Evolutionary conservation across 345 rosid species (phyloP), one percentile per base, ranked within the genome.

Genomic region (Clausena lansium): DNA sequence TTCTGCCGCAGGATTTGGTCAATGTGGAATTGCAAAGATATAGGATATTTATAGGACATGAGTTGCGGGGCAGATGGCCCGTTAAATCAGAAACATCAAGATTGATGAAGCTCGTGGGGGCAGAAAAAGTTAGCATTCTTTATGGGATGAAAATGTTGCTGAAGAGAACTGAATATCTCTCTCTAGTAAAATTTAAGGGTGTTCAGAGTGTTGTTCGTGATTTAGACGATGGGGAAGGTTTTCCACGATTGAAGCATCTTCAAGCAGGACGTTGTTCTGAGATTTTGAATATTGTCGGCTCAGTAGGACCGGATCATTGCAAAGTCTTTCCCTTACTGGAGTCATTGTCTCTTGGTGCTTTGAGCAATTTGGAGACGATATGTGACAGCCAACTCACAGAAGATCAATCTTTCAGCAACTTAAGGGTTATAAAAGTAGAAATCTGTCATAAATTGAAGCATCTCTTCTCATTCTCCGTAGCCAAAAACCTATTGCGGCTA

Each of bases 261-360:
- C 0, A 0, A 1, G 11, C 8, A 38, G 0, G 1, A 8, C 0
- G 0, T 0, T 38, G 41, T 38, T 2, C 3, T 38, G 41, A 38
- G 41, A 38, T 38, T 9, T 8, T 38, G 0, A 10, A 38, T 9
- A 8, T 38, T 9, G 41, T 38, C 11, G 41, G 11, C 8, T 1
- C 41, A 38, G 41, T 38, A 1, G 9, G 41, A 38, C 11, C 13
- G 47, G 11, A 1, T 8, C 10, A 1, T 8, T 0, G 41, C 0
- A 9, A 0, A 38, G 2, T 38, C 41, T 38, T 38, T 0, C 41
- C 41, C 41, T 38, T 38, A 10, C 41, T 38, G 41, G 41, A 38
- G 41, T 38, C 41, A 8, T 0, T 38, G 41, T 1, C 41, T 38
- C 41, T 38, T 7, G 0, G 3, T 0, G 0, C 0, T 0, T 9